phyloP scores from a whole-genome alignment of 805 yeast genomes.

The Saturnispora gosingensis region DNA sequence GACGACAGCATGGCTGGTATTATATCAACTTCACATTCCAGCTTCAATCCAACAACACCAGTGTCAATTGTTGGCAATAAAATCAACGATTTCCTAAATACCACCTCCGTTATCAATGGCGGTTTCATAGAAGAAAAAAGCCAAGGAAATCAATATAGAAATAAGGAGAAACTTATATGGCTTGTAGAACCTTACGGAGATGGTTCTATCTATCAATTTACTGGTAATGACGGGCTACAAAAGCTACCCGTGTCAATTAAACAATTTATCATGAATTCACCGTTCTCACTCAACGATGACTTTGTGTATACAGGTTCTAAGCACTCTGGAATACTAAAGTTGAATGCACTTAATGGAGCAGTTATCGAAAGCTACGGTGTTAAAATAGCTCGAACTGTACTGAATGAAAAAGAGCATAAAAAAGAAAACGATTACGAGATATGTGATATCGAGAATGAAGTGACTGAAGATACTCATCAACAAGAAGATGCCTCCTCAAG shows the following conservation, averaged over 20 bases:
- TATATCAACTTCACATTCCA: slow-evolving; percentile 5
- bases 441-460: slow-evolving; percentile 4
- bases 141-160: neutral
- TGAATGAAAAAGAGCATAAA: slow-evolving; percentile 2
- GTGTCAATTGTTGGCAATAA: neutral
- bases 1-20: neutral
- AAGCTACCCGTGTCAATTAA: slow-evolving; percentile 74
- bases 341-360: slow-evolving; percentile 68
- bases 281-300: slow-evolving; percentile 74
- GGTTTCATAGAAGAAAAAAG: neutral
- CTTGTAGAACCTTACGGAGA: slow-evolving; percentile 86
- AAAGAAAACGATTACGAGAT: slow-evolving; percentile 2
- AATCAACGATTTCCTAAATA: neutral
- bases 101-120: neutral
- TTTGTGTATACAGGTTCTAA: slow-evolving; percentile 83
- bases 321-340: slow-evolving; percentile 62
- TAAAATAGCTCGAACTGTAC: neutral
- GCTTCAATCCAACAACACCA: neutral
- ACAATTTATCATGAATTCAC: slow-evolving; percentile 72
- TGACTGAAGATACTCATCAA: slow-evolving; percentile 13
- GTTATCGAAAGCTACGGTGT: slow-evolving; percentile 54
- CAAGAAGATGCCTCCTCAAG: neutral
- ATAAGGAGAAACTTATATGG: slow-evolving; percentile 43
- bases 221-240: slow-evolving; percentile 64
- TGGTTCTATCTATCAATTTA: slow-evolving; percentile 76